Evolutionary conservation across 345 rosid species (phyloP).

Genomic region (Melastoma malabathricum): DNA sequence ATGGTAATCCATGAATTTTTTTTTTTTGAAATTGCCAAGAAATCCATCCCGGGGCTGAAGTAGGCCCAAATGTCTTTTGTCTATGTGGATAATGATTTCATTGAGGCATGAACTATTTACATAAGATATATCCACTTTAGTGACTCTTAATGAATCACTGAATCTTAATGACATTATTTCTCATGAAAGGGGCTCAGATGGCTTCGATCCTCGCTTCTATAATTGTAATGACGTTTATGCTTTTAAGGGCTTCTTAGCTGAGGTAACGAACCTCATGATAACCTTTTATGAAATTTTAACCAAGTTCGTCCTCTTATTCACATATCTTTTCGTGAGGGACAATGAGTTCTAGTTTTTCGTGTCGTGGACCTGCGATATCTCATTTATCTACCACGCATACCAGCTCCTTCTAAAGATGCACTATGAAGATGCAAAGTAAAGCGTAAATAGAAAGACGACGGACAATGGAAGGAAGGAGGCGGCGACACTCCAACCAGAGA

Average conservation of each 20-base stretch:
- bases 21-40: too few species aligned
- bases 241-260: conserved; percentile 86
- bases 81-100: too few species aligned
- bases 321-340: conserved; percentile 3
- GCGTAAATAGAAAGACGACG: conserved; percentile 37
- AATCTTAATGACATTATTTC: too few species aligned
- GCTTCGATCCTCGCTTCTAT: conserved; percentile 95
- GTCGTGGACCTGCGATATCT: conserved; percentile 81
- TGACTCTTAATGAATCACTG: too few species aligned
- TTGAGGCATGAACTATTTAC: too few species aligned
- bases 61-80: too few species aligned
- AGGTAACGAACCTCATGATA: conserved; percentile 25
- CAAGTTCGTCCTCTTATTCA: too few species aligned
- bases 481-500: conserved; percentile 59
- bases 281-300: not conserved
- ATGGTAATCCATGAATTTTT: too few species aligned
- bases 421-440: conserved; percentile 29
- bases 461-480: conserved; percentile 63
- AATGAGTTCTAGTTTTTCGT: conserved; percentile 81
- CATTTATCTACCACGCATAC: conserved; percentile 91
- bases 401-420: conserved; percentile 89
- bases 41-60: too few species aligned
- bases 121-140: too few species aligned
- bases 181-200: conserved; percentile 69
- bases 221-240: conserved; percentile 94